Percentiles rank a stretch among this genome's conserved stretches.
These are phyloP conservation scores for Acer negundo DNA, from an alignment of 345 rosid species.

Conservation along the genomic window DNA sequence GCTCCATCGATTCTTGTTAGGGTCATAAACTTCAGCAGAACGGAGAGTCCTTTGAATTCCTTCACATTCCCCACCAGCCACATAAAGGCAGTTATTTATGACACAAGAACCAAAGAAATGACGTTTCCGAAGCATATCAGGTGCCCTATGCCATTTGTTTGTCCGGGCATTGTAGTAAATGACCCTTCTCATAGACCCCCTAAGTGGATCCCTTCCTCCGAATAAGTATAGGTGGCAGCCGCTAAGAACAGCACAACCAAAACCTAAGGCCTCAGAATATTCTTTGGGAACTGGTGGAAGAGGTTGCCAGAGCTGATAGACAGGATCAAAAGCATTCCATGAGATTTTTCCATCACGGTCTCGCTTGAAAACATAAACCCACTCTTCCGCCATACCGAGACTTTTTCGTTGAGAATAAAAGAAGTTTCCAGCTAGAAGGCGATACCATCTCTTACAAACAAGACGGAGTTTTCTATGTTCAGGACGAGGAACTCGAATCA, in stretches of 20 bases:
- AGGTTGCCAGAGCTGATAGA: slow-evolving; percentile 83
- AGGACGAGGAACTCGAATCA: slow-evolving; percentile 88
- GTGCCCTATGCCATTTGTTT: slow-evolving; percentile 94
- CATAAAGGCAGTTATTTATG: slow-evolving; percentile 86
- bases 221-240: slow-evolving; percentile 89
- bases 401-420: slow-evolving; percentile 77
- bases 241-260: slow-evolving; percentile 94
- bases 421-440: slow-evolving; percentile 72
- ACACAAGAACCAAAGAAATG: slow-evolving; percentile 95
- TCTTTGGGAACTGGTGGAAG: slow-evolving; percentile 95
- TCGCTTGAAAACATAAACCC: slow-evolving; percentile 91
- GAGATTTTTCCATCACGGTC: slow-evolving; percentile 93
- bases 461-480: slow-evolving; percentile 82
- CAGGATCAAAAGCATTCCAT: slow-evolving; percentile 90
- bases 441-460: slow-evolving; percentile 88
- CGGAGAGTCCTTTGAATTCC: slow-evolving; percentile 92
- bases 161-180: slow-evolving; percentile 89
- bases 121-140: slow-evolving; percentile 94
- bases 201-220: slow-evolving; percentile 91
- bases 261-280: slow-evolving; percentile 90
- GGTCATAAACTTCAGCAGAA: slow-evolving; percentile 95
- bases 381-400: slow-evolving; percentile 88
- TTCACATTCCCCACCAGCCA: slow-evolving; percentile 99
- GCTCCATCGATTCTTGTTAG: slow-evolving; percentile 83
- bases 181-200: slow-evolving; percentile 91